Conservation (phyloP, 768 basidiomycete species). For the Rhodocollybia butyracea region DNA sequence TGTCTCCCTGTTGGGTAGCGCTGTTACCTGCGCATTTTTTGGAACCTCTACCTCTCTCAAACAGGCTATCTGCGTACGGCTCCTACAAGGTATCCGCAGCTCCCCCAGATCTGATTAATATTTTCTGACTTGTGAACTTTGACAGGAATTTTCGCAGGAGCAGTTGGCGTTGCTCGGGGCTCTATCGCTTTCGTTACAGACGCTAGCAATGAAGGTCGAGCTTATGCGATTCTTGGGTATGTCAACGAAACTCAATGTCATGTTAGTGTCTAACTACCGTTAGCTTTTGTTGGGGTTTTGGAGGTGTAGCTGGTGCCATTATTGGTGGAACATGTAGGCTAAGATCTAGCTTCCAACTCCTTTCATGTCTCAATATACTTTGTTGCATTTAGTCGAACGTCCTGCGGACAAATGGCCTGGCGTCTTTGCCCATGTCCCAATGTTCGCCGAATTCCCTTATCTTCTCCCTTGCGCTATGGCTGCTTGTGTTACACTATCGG, state of each 20-base stretch:
- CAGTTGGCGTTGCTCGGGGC: slow-evolving; percentile 92
- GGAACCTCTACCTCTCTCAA: slow-evolving; percentile 73
- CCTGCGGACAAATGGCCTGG: slow-evolving; percentile 87
- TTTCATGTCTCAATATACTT: slow-evolving; percentile 11
- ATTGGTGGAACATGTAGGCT: slow-evolving; percentile 77
- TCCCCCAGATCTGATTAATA: no score
- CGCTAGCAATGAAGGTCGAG: slow-evolving; percentile 87
- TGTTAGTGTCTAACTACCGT: slow-evolving; percentile 1
- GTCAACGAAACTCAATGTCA: slow-evolving; percentile 7
- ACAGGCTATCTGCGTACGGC: slow-evolving; percentile 81
- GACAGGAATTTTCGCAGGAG: slow-evolving; percentile 90
- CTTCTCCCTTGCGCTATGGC: slow-evolving; percentile 84
- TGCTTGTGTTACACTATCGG: slow-evolving; percentile 68
- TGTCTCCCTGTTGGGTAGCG: slow-evolving; percentile 82
- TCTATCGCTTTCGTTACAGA: slow-evolving; percentile 87
- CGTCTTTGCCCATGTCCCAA: slow-evolving; percentile 56
- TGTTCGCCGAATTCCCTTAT: slow-evolving; percentile 86
- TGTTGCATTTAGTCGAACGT: slow-evolving; percentile 56
- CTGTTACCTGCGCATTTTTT: slow-evolving; percentile 72
- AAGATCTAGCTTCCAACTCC: background rate
- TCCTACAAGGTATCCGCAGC: no score
- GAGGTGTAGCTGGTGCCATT: slow-evolving; percentile 88
- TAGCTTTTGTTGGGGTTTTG: slow-evolving; percentile 95
- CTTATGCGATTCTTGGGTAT: slow-evolving; percentile 90
- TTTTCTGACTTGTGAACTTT: no score